Conservation (phyloP, 805 yeast genomes). For the Nakazawaea pomicola region DNA sequence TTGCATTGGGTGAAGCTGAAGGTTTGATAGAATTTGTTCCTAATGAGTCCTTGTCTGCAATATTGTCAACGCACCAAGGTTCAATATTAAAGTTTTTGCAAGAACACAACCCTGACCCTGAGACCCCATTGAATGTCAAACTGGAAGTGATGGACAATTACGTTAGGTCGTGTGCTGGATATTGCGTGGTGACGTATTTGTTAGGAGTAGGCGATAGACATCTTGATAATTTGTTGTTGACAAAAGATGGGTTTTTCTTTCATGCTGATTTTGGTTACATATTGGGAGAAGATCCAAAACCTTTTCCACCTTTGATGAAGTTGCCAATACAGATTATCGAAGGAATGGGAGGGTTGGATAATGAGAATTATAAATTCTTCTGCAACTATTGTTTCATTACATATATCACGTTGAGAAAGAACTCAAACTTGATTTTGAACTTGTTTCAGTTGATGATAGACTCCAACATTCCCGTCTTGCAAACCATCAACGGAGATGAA, state of each 20-base stretch:
- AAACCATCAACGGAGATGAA: conserved; percentile 29
- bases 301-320: conserved; percentile 98
- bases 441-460: conserved; percentile 91
- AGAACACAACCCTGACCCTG: conserved; percentile 55
- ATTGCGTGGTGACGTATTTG: conserved; percentile 91
- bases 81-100: conserved; percentile 65
- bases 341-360: conserved; percentile 93
- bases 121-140: conserved; percentile 42
- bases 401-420: conserved; percentile 82
- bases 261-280: conserved; percentile 98
- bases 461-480: conserved; percentile 87
- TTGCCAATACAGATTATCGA: conserved; percentile 94
- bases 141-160: conserved; percentile 85
- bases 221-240: conserved; percentile 76
- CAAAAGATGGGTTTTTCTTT: conserved; percentile 83
- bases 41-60: conserved; percentile 80
- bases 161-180: conserved; percentile 94
- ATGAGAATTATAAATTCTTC: conserved; percentile 80
- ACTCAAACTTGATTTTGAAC: conserved; percentile 84
- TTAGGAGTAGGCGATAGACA: conserved; percentile 98
- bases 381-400: conserved; percentile 93
- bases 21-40: conserved; percentile 96
- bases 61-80: conserved; percentile 68
- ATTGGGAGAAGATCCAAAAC: conserved; percentile 95
- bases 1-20: conserved; percentile 87